These are phyloP conservation scores for Yamadazyma laniorum DNA, from an alignment of 805 yeast genomes.

Conservation along the genomic window DNA sequence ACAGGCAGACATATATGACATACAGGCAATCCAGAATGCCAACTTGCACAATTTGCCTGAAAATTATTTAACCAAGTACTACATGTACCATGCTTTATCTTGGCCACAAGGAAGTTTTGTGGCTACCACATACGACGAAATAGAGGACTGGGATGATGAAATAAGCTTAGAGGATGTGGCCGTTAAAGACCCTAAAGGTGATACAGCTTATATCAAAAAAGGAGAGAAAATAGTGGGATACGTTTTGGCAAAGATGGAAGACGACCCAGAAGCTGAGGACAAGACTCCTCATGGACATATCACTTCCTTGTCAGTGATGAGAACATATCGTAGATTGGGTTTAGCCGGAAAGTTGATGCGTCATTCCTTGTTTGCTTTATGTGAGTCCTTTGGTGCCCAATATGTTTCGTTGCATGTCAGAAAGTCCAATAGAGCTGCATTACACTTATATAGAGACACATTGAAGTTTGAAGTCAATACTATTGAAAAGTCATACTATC, in stretches of 20 bases:
- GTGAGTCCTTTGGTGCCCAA: constrained; percentile 77
- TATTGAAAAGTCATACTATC: constrained; percentile 87
- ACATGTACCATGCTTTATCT: constrained; percentile 87
- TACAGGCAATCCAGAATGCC: constrained; percentile 95
- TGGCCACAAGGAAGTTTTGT: constrained; percentile 99
- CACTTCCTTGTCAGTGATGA: constrained; percentile 90
- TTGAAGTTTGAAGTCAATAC: constrained; percentile 77
- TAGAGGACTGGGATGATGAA: constrained; percentile 30
- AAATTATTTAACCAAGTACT: constrained; percentile 88
- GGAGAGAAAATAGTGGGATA: constrained; percentile 93
- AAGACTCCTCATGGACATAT: constrained; percentile 89
- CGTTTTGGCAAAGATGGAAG: constrained; percentile 95
- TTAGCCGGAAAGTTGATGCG: constrained; percentile 89
- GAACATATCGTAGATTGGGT: constrained; percentile 94
- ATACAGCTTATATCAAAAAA: constrained; percentile 59
- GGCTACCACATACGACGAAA: constrained; percentile 70
- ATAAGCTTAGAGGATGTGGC: constrained; percentile 16
- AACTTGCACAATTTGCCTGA: constrained; percentile 91
- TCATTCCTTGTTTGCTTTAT: constrained; percentile 74
- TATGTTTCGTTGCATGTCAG: constrained; percentile 92
- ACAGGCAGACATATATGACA: constrained; percentile 80
- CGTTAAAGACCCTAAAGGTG: constrained; percentile 48
- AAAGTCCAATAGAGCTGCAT: constrained; percentile 89
- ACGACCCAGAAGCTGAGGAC: constrained; percentile 75
- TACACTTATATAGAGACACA: constrained; percentile 86